Conservation (phyloP, 2,329 filamentous ascomycete species). For the Scleromitrula shiraiana region DNA sequence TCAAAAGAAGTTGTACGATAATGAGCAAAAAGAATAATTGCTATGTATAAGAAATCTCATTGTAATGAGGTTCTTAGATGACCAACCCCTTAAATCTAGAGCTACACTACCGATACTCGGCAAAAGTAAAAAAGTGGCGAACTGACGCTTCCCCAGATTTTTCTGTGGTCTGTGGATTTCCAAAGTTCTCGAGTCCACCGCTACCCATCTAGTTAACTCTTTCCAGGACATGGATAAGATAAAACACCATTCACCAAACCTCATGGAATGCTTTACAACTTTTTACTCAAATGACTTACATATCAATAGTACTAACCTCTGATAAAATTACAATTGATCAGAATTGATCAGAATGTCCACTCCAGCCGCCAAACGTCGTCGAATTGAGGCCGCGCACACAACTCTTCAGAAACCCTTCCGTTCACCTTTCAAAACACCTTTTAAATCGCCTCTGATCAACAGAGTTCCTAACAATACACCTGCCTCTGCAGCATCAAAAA, state of each 20-base stretch:
- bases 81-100: too few relatives aligned
- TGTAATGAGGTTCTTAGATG: too few relatives aligned
- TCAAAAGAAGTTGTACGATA: too few relatives aligned
- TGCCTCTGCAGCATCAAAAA: constrained; percentile 6
- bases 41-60: too few relatives aligned
- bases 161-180: too few relatives aligned
- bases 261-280: constrained; percentile 14
- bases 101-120: too few relatives aligned
- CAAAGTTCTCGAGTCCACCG: background rate
- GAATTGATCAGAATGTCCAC: constrained; percentile 35
- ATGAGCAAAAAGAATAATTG: too few relatives aligned
- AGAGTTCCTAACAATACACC: constrained; percentile 11
- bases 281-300: constrained; percentile 22
- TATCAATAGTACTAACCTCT: constrained; percentile 22
- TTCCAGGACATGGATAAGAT: too few relatives aligned
- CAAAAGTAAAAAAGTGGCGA: too few relatives aligned
- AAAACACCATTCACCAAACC: constrained; percentile 6
- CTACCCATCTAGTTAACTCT: too few relatives aligned
- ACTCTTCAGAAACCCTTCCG: constrained; percentile 64
- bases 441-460: constrained; percentile 20
- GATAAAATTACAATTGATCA: background rate
- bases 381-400: constrained; percentile 48
- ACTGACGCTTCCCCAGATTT: background rate
- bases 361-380: constrained; percentile 53
- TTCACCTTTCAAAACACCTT: constrained; percentile 52